These are phyloP conservation scores for Berberis vulgaris DNA, from an alignment of 164 flowering plant species.

Conservation along the genomic window DNA sequence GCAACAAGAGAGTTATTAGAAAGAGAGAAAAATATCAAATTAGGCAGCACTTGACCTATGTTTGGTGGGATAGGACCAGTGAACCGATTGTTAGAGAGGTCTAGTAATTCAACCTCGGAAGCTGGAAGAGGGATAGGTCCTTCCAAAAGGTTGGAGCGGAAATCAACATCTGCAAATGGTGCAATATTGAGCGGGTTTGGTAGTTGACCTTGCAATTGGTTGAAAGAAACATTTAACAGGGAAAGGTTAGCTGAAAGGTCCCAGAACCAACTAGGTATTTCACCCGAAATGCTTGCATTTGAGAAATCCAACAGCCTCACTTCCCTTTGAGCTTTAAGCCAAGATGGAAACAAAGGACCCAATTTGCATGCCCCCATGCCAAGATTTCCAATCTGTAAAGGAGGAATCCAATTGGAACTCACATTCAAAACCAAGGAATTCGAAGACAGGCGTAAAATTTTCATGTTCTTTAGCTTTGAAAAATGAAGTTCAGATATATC, in stretches of 20 bases:
- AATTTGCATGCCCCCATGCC: slow-evolving; percentile 27
- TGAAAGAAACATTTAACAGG: slow-evolving; percentile 29
- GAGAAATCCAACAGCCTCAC: slow-evolving; percentile 27
- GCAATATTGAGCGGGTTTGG: slow-evolving; percentile 25
- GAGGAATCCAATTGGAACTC: slow-evolving; percentile 34
- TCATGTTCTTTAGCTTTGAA: slow-evolving; percentile 11
- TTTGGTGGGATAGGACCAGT: slow-evolving; percentile 30
- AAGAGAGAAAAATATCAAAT: slow-evolving; percentile 32
- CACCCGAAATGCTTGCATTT: slow-evolving; percentile 37
- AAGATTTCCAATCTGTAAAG: slow-evolving; percentile 25
- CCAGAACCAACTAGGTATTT: slow-evolving; percentile 46
- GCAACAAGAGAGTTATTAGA: slow-evolving; percentile 30
- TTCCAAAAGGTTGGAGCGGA: slow-evolving; percentile 36
- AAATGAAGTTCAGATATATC: slow-evolving; percentile 26
- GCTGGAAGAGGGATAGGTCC: slow-evolving; percentile 36
- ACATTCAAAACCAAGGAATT: slow-evolving; percentile 29
- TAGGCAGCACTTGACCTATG: slow-evolving; percentile 14
- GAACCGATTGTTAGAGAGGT: slow-evolving; percentile 33
- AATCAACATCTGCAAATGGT: slow-evolving; percentile 33
- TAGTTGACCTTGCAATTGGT: slow-evolving; percentile 31
- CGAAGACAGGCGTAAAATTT: slow-evolving; percentile 16
- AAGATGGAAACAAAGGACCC: slow-evolving; percentile 35
- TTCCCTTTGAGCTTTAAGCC: slow-evolving; percentile 29
- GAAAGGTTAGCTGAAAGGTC: slow-evolving; percentile 28
- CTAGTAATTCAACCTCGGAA: slow-evolving; percentile 20